A percentile compares a stretch with the other conserved stretches of the same genome.
These are phyloP conservation scores for Rhododendron henanense DNA, from an alignment of 148 eudicot species.

Conservation along the genomic window DNA sequence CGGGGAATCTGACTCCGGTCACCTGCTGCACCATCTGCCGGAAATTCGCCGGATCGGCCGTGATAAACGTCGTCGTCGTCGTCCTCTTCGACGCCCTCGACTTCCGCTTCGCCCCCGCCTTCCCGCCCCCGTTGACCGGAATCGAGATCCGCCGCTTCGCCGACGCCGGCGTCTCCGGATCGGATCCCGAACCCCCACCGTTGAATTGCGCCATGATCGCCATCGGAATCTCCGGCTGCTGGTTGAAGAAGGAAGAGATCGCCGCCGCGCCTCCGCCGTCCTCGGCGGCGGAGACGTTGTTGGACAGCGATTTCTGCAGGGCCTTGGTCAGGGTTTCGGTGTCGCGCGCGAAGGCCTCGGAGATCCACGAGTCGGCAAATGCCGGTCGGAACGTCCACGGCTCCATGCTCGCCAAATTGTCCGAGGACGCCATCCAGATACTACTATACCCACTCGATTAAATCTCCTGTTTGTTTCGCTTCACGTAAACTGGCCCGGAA, in stretches of 20 bases:
- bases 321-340: slow-evolving; percentile 47
- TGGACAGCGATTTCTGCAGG: slow-evolving; percentile 27
- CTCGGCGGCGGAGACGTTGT: not conserved
- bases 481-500: too few species aligned
- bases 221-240: slow-evolving; percentile 12
- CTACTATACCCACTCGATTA: too few species aligned
- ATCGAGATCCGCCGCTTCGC: slow-evolving; percentile 5
- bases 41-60: slow-evolving; percentile 73
- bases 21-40: slow-evolving; percentile 91
- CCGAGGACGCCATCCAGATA: slow-evolving; percentile 43
- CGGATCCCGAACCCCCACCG: slow-evolving; percentile 25
- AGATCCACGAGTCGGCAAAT: slow-evolving; percentile 49
- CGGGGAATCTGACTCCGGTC: slow-evolving; percentile 55
- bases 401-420: slow-evolving; percentile 34
- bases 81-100: slow-evolving; percentile 67
- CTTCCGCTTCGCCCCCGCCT: slow-evolving; percentile 46
- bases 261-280: not conserved
- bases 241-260: slow-evolving; percentile 10
- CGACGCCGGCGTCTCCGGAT: slow-evolving; percentile 7
- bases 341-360: slow-evolving; percentile 51
- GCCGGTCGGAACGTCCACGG: slow-evolving; percentile 51
- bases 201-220: not conserved
- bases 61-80: slow-evolving; percentile 69
- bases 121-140: slow-evolving; percentile 20
- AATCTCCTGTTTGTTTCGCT: not conserved